phyloP scores from a whole-genome alignment of 768 basidiomycete genomes.

The Collybia nuda region DNA sequence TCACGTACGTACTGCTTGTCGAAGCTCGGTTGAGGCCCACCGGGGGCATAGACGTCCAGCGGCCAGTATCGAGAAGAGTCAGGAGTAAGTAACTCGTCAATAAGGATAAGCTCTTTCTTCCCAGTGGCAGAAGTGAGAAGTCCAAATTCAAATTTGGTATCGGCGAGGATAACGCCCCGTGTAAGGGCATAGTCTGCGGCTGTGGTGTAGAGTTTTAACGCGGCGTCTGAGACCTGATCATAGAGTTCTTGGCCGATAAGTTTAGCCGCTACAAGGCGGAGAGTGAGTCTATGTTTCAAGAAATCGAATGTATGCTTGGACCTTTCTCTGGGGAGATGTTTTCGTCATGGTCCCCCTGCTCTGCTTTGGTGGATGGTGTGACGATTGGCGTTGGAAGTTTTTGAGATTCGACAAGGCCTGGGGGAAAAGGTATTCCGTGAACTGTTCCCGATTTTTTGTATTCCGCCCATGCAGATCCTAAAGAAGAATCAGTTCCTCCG shows the following conservation, averaged over 20 bases:
- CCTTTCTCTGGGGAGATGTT: slow-evolving; percentile 88
- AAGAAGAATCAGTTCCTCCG: neutral
- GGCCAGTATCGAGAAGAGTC: slow-evolving; percentile 99
- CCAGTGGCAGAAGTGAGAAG: slow-evolving; percentile 47
- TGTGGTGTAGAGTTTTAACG: slow-evolving; percentile 67
- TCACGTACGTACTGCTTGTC: slow-evolving; percentile 97
- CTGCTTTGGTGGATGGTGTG: slow-evolving; percentile 97
- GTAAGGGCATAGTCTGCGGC: slow-evolving; percentile 74
- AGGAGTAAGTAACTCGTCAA: slow-evolving; percentile 96
- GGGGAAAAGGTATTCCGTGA: slow-evolving; percentile 78
- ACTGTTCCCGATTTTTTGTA: slow-evolving; percentile 88
- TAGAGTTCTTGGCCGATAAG: slow-evolving; percentile 70
- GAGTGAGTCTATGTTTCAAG: slow-evolving; percentile 4
- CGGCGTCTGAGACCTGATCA: slow-evolving; percentile 52
- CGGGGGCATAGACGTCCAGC: slow-evolving; percentile 65
- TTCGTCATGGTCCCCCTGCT: slow-evolving; percentile 92
- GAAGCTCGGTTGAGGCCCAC: slow-evolving; percentile 82
- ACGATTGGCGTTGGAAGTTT: slow-evolving; percentile 83
- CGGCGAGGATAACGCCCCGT: slow-evolving; percentile 89
- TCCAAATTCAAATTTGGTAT: slow-evolving; percentile 99
- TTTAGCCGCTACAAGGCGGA: slow-evolving; percentile 47
- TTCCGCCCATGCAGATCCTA: slow-evolving; percentile 95
- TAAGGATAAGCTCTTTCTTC: slow-evolving; percentile 40
- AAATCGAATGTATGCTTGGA: slow-evolving; percentile 17
- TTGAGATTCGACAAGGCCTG: slow-evolving; percentile 81